Evolutionary conservation across 768 basidiomycete genomes (phyloP).

Genomic region (Collybia mongolica): DNA sequence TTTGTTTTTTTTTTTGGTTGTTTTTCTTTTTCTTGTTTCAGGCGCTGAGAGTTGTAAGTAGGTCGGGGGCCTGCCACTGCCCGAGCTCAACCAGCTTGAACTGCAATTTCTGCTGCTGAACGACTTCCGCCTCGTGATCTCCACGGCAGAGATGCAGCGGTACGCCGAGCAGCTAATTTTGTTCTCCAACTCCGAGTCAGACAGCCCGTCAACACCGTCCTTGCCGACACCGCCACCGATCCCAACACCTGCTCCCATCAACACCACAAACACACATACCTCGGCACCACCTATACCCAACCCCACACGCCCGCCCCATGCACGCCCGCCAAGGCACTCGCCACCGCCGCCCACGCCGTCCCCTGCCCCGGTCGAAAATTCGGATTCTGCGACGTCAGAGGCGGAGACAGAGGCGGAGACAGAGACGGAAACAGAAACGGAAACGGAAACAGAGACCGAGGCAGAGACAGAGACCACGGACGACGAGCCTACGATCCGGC

Average conservation of each 20-base stretch:
- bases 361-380: background rate
- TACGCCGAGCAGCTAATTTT: constrained; percentile 89
- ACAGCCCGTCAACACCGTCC: background rate
- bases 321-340: background rate
- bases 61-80: constrained; percentile 94
- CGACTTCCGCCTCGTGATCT: constrained; percentile 89
- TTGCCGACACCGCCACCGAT: background rate
- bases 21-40: constrained; percentile 6
- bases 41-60: constrained; percentile 24
- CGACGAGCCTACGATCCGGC: constrained; percentile 81
- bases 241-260: background rate
- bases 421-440: constrained; percentile 43
- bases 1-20: constrained; percentile 3
- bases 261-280: background rate
- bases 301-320: background rate
- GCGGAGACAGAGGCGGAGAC: constrained; percentile 33
- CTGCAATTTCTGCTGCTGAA: constrained; percentile 96
- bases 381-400: constrained; percentile 16
- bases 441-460: constrained; percentile 53
- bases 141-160: constrained; percentile 87
- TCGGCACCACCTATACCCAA: background rate
- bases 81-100: constrained; percentile 94
- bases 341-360: background rate
- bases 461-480: constrained; percentile 66
- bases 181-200: constrained; percentile 41